phyloP scores from a whole-genome alignment of 495 filamentous ascomycete species.

The Rhizodiscina lignyota region DNA sequence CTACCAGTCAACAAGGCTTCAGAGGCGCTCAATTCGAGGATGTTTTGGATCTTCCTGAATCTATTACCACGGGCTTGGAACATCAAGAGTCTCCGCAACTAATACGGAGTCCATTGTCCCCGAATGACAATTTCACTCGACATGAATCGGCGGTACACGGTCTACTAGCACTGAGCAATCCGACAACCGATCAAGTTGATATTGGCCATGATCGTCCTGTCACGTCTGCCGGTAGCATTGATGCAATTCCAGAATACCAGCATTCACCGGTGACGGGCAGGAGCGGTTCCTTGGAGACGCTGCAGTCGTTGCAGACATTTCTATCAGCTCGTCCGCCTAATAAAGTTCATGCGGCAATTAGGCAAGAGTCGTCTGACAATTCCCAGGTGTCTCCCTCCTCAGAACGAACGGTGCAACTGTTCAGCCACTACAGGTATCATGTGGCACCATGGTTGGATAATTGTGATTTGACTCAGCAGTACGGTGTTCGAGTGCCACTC shows the following conservation, averaged over 20 bases:
- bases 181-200: no score
- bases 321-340: neutral
- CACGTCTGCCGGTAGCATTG: no score
- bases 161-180: no score
- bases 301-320: neutral
- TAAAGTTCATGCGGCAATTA: neutral
- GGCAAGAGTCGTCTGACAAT: neutral
- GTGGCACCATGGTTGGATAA: conserved; percentile 3
- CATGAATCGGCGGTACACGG: no score
- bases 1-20: no score
- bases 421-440: conserved; percentile 3
- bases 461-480: neutral
- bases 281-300: neutral
- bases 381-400: neutral
- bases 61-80: no score
- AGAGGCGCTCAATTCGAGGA: no score
- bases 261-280: neutral
- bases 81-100: no score
- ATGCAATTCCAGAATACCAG: neutral
- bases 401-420: neutral
- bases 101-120: no score
- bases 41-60: no score
- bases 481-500: neutral
- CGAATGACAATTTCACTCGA: no score
- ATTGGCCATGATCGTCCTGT: no score